These are phyloP conservation scores for Darksidea phi DNA, from an alignment of 495 filamentous ascomycete genomes.

Conservation along the genomic window DNA sequence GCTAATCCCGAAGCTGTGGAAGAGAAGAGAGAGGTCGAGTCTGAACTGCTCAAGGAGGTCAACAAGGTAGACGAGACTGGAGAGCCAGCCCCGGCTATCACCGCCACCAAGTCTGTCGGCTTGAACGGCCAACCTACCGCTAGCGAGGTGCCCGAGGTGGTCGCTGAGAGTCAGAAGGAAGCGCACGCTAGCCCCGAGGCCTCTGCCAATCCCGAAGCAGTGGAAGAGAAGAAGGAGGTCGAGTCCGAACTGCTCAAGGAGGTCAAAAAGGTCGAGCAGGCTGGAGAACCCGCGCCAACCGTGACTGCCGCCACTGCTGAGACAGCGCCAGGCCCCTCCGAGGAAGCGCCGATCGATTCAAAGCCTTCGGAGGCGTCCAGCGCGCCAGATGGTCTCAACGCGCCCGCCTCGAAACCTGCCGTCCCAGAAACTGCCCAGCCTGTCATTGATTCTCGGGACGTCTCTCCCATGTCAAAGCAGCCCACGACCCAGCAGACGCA, in stretches of 20 bases:
- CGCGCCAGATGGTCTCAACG: constrained; percentile 23
- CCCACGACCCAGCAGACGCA: constrained; percentile 30
- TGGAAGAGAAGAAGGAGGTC: constrained; percentile 74
- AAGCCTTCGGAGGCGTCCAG: constrained; percentile 34
- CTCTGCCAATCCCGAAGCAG: constrained; percentile 55
- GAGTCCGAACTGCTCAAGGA: constrained; percentile 48
- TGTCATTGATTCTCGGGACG: constrained; percentile 34
- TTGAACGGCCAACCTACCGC: constrained; percentile 22
- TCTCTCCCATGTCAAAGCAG: constrained; percentile 41
- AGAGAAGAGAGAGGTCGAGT: constrained; percentile 75
- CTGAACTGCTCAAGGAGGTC: constrained; percentile 30
- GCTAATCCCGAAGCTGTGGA: constrained; percentile 59
- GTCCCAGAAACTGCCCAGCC: constrained; percentile 8
- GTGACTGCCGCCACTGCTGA: constrained; percentile 26
- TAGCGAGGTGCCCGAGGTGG: constrained; percentile 60
- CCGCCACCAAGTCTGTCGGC: constrained; percentile 20
- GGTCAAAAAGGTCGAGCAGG: constrained; percentile 30
- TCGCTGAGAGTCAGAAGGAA: constrained; percentile 65
- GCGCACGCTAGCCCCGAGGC: constrained; percentile 61
- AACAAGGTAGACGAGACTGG: constrained; percentile 33
- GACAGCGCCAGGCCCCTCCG: constrained; percentile 15
- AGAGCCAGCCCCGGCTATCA: too few relatives aligned
- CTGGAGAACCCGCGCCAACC: constrained; percentile 41
- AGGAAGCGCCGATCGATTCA: constrained; percentile 25
- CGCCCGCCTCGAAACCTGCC: constrained; percentile 13